Conservation (phyloP, 768 basidiomycete genomes). For the Psilocybe tampanensis region DNA sequence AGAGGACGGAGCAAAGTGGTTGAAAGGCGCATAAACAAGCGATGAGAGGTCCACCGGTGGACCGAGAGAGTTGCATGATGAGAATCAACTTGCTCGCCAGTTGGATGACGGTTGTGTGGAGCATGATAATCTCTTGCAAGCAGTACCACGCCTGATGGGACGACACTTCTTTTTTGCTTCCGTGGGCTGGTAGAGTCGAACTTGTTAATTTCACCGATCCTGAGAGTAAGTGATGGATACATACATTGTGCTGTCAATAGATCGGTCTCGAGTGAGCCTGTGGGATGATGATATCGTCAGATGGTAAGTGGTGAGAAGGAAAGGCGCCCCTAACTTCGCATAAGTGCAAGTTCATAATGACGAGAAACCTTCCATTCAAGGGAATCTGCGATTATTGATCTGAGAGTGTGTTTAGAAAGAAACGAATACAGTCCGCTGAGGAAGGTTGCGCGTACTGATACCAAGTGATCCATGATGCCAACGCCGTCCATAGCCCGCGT, state of each 20-base stretch:
- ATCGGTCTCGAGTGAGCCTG: constrained; percentile 8
- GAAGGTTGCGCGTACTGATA: constrained; percentile 4
- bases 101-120: constrained; percentile 21
- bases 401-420: background rate
- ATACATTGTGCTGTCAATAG: constrained; percentile 9
- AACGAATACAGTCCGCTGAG: background rate
- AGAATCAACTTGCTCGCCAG: constrained; percentile 30
- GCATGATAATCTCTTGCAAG: constrained; percentile 25
- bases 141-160: constrained; percentile 26
- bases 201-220: too few species aligned
- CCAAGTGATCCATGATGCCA: constrained; percentile 1
- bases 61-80: constrained; percentile 30
- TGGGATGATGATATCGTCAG: background rate
- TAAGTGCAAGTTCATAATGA: constrained; percentile 6
- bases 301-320: background rate
- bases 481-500: constrained; percentile 1
- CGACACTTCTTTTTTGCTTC: constrained; percentile 16
- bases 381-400: background rate
- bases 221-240: background rate
- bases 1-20: constrained; percentile 27
- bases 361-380: constrained; percentile 5
- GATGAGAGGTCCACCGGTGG: constrained; percentile 35
- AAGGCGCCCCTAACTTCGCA: background rate
- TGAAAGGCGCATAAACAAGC: constrained; percentile 34
- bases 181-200: constrained; percentile 25